A percentile compares a stretch with the other conserved stretches of the same genome.
These are phyloP conservation scores for Tagetes erecta DNA, from an alignment of 129 eudicot species.

Conservation along the genomic window DNA sequence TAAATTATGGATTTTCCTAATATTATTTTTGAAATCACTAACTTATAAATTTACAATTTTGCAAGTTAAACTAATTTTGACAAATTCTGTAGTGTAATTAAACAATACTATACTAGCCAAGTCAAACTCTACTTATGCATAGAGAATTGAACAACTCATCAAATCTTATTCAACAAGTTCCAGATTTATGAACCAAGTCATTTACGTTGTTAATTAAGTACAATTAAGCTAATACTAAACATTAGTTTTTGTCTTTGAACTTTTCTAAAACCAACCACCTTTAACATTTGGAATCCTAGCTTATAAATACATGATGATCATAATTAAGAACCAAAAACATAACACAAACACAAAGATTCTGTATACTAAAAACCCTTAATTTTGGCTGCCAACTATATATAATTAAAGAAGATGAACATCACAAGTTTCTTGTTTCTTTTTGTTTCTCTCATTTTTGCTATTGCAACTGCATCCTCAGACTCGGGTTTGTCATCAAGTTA, in stretches of 20 bases:
- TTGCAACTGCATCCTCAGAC: neutral
- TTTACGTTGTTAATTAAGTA: neutral
- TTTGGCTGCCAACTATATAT: neutral
- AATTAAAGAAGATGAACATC: slow-evolving; percentile 13
- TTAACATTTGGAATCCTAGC: no score
- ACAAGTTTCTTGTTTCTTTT: slow-evolving; percentile 3
- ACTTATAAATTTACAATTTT: neutral
- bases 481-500: slow-evolving; percentile 28
- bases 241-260: slow-evolving; percentile 13
- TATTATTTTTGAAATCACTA: no score
- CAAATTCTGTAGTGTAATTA: neutral
- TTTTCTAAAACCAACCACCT: slow-evolving; percentile 10
- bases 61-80: neutral
- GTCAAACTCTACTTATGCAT: neutral
- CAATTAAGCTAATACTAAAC: neutral
- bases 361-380: slow-evolving; percentile 3
- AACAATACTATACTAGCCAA: neutral
- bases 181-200: slow-evolving; percentile 16
- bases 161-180: neutral
- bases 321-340: neutral
- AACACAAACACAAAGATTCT: neutral
- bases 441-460: slow-evolving; percentile 11
- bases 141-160: neutral
- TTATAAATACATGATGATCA: slow-evolving; percentile 11
- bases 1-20: neutral